Evolutionary conservation across 2,329 filamentous ascomycete genomes (phyloP).

Genomic region (Aureobasidium sp.): DNA sequence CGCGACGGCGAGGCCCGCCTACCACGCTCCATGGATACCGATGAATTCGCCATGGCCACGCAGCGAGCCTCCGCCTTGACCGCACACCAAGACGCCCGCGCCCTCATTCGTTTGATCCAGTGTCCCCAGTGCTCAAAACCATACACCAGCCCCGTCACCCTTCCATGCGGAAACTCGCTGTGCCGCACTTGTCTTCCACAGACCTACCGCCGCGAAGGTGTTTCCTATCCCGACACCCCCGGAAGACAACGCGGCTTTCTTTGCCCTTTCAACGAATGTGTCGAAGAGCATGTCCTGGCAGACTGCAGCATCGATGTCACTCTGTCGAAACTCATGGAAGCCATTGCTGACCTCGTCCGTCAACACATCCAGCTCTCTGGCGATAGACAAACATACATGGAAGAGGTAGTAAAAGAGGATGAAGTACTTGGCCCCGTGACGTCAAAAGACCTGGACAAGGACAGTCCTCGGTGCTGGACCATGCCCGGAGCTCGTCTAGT

Average conservation of each 20-base stretch:
- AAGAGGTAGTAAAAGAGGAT: slow-evolving; percentile 35
- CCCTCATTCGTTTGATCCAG: slow-evolving; percentile 67
- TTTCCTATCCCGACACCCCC: slow-evolving; percentile 68
- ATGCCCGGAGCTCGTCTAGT: slow-evolving; percentile 53
- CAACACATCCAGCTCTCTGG: slow-evolving; percentile 29
- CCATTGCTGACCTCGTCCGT: slow-evolving; percentile 49
- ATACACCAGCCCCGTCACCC: slow-evolving; percentile 60
- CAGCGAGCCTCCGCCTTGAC: slow-evolving; percentile 35
- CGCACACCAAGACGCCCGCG: slow-evolving; percentile 50
- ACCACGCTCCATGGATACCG: slow-evolving; percentile 37
- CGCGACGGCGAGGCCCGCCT: slow-evolving; percentile 3
- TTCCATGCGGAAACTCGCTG: slow-evolving; percentile 75
- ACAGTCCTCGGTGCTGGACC: slow-evolving; percentile 34
- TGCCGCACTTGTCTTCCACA: slow-evolving; percentile 69
- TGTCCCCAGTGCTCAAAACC: slow-evolving; percentile 67
- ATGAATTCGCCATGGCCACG: slow-evolving; percentile 30
- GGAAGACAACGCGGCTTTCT: slow-evolving; percentile 61
- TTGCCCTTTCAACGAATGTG: slow-evolving; percentile 65
- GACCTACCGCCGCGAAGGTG: slow-evolving; percentile 56
- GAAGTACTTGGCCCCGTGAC: slow-evolving; percentile 26
- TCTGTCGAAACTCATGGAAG: slow-evolving; percentile 61
- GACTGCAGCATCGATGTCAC: slow-evolving; percentile 75
- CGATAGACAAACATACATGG: slow-evolving; percentile 22
- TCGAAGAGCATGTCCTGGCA: slow-evolving; percentile 62
- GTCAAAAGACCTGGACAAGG: slow-evolving; percentile 21